Conservation (phyloP, 495 filamentous ascomycete species). For the Neurospora sp. region DNA sequence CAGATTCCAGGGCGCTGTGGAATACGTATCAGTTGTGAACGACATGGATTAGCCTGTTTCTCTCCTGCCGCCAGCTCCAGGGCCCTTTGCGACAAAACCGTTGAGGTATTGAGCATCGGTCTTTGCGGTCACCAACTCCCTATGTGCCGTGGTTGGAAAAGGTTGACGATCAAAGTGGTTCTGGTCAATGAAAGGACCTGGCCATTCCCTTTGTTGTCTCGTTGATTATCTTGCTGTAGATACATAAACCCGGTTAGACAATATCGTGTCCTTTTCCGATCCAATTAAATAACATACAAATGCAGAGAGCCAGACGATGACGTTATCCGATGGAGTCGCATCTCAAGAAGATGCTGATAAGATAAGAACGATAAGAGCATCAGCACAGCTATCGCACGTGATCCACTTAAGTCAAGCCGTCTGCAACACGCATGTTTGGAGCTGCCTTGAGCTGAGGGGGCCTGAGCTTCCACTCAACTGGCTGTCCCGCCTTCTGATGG, state of each 20-base stretch:
- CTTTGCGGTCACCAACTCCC: background rate
- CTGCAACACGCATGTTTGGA: conserved; percentile 28
- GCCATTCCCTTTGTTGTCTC: background rate
- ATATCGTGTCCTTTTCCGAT: background rate
- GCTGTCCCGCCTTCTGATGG: background rate
- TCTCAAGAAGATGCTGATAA: background rate
- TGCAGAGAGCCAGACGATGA: background rate
- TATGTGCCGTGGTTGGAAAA: background rate
- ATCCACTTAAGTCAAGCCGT: conserved; percentile 5
- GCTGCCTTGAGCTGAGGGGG: conserved; percentile 39
- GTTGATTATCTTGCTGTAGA: background rate
- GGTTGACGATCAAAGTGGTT: background rate
- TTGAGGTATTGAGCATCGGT: background rate
- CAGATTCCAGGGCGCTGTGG: background rate
- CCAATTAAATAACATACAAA: background rate
- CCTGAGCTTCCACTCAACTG: conserved; percentile 17
- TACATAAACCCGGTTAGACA: background rate
- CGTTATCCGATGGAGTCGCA: background rate
- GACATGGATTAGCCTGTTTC: background rate
- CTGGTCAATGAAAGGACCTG: background rate
- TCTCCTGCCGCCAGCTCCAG: background rate
- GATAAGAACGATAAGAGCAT: conserved; percentile 7
- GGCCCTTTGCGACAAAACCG: background rate
- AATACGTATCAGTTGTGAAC: background rate
- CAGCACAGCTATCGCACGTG: conserved; percentile 13